Evolutionary conservation across 805 yeast genomes (phyloP).

Genomic region (Candida anglica): DNA sequence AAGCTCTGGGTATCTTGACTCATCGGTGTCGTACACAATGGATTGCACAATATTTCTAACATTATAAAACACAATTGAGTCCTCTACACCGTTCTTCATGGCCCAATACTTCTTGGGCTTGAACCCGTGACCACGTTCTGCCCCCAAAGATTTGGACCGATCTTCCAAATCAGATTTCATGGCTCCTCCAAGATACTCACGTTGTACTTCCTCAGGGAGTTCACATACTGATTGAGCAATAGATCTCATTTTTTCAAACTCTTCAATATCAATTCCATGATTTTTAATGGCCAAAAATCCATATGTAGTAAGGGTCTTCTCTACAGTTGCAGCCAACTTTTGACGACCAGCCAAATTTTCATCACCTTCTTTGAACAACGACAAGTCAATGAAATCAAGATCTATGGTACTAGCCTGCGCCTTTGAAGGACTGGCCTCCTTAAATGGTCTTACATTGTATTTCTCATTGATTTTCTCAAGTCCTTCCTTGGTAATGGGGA

Average conservation of each 20-base stretch:
- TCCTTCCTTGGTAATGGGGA: constrained; percentile 8
- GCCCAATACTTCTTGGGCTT: constrained; percentile 29
- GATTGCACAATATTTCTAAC: constrained; percentile 22
- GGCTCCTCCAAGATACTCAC: constrained; percentile 37
- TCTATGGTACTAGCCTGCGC: constrained; percentile 16
- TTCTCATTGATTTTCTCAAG: constrained; percentile 12
- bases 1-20: constrained; percentile 21
- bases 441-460: constrained; percentile 22
- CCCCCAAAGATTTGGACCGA: constrained; percentile 21
- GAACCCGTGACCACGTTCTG: constrained; percentile 26
- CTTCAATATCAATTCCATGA: constrained; percentile 34
- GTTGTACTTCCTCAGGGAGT: constrained; percentile 36
- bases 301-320: constrained; percentile 34
- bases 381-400: constrained; percentile 33
- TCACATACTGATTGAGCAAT: constrained; percentile 40
- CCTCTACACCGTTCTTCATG: constrained; percentile 25
- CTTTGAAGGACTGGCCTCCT: constrained; percentile 19
- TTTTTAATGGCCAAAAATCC: constrained; percentile 43
- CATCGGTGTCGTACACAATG: constrained; percentile 13
- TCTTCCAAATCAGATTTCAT: constrained; percentile 24
- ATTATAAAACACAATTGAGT: constrained; percentile 24
- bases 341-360: constrained; percentile 24
- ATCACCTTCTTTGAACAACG: constrained; percentile 31
- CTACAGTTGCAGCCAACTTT: constrained; percentile 33
- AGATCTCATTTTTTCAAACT: constrained; percentile 30